These are phyloP conservation scores for Xylaria arbuscula DNA, from an alignment of 2,329 filamentous ascomycete genomes.

Conservation along the genomic window DNA sequence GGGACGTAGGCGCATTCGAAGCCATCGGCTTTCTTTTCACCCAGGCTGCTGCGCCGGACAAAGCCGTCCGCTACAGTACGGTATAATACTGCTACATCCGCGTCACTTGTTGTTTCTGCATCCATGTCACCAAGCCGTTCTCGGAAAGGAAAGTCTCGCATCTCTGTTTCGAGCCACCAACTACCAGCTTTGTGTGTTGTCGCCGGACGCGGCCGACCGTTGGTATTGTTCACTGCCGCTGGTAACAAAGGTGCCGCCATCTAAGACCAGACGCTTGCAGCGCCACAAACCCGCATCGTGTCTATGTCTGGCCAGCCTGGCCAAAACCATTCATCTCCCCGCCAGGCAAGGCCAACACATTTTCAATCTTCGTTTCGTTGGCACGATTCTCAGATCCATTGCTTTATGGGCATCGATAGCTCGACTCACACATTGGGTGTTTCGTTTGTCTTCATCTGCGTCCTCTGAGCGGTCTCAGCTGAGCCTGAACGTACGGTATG, in stretches of 20 bases:
- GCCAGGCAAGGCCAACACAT: slow-evolving; percentile 4
- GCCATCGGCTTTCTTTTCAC: slow-evolving; percentile 22
- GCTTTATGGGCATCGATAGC: slow-evolving; percentile 10
- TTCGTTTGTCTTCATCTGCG: slow-evolving; percentile 12
- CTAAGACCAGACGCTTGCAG: slow-evolving; percentile 44
- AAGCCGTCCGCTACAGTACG: slow-evolving; percentile 14
- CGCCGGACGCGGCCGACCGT: slow-evolving; percentile 43
- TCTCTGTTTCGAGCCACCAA: slow-evolving; percentile 39
- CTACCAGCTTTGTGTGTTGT: slow-evolving; percentile 42
- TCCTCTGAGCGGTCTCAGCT: slow-evolving; percentile 22
- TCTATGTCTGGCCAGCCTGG: slow-evolving; percentile 33
- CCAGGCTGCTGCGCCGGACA: slow-evolving; percentile 27
- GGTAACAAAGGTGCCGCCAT: slow-evolving; percentile 41
- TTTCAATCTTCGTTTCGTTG: slow-evolving; percentile 1
- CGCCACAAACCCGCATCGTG: slow-evolving; percentile 27
- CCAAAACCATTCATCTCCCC: slow-evolving; percentile 43
- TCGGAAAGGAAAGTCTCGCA: slow-evolving; percentile 45
- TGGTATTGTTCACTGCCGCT: slow-evolving; percentile 8
- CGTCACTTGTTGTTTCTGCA: slow-evolving; percentile 31
- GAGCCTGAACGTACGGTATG: slow-evolving; percentile 28
- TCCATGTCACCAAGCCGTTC: slow-evolving; percentile 41
- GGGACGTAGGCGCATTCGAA: slow-evolving; percentile 29
- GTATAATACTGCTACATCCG: not conserved
- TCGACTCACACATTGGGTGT: slow-evolving; percentile 1
- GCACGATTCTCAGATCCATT: slow-evolving; percentile 5